phyloP scores from a whole-genome alignment of 73 alveolate genomes.

The Tetrahymena borealis region DNA sequence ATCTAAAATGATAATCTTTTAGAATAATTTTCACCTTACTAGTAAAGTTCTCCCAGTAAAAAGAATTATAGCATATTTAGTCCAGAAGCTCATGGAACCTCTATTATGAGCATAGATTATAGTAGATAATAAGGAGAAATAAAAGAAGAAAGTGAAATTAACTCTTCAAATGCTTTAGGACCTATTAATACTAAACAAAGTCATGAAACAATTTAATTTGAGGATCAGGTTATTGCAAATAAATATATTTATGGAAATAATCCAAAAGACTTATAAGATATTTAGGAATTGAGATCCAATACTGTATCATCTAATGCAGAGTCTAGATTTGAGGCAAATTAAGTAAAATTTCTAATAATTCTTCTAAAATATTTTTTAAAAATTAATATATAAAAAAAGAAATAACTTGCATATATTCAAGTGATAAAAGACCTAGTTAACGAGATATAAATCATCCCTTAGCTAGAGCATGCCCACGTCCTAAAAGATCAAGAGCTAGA shows the following conservation, averaged over 20 bases:
- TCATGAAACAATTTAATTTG: neutral
- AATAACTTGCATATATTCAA: neutral
- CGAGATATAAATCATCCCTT: neutral
- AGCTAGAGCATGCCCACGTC: neutral
- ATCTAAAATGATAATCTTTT: slow-evolving; percentile 27
- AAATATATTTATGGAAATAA: neutral
- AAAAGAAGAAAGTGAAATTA: neutral
- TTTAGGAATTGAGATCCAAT: neutral
- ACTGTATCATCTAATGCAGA: neutral
- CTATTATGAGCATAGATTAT: neutral
- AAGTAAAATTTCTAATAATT: neutral
- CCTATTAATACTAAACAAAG: neutral
- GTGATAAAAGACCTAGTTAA: neutral
- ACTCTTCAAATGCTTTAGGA: neutral
- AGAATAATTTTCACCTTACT: slow-evolving; percentile 39
- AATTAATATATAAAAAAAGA: neutral
- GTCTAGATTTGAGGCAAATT: neutral
- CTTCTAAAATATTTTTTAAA: neutral
- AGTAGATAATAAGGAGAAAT: neutral
- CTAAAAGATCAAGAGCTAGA: neutral
- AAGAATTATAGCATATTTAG: slow-evolving; percentile 16
- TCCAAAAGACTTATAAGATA: neutral
- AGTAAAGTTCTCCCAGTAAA: slow-evolving; percentile 20
- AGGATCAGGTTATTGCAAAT: neutral
- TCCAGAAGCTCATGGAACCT: neutral